Evolutionary conservation across 2,329 filamentous ascomycete species (phyloP).

Genomic region (Seiridium cupressi): DNA sequence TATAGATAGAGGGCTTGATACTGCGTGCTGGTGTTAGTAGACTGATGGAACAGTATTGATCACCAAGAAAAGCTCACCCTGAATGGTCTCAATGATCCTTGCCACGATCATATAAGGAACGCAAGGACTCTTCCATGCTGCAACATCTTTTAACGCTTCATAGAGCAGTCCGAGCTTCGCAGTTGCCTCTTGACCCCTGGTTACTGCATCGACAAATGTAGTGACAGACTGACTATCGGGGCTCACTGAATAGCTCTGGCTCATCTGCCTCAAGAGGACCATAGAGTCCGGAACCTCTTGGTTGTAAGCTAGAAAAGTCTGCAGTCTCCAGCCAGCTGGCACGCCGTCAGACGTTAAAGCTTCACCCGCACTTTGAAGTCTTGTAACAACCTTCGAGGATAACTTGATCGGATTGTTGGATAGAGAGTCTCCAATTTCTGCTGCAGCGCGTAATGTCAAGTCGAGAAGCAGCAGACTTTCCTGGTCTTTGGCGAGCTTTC

Average conservation of each 20-base stretch:
- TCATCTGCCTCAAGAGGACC: slow-evolving; percentile 11
- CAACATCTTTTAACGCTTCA: slow-evolving; percentile 16
- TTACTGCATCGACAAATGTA: slow-evolving; percentile 24
- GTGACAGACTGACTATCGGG: slow-evolving; percentile 19
- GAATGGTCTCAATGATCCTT: slow-evolving; percentile 10
- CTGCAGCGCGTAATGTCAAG: slow-evolving; percentile 19
- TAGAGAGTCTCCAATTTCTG: slow-evolving; percentile 13
- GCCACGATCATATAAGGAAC: slow-evolving; percentile 12
- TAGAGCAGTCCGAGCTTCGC: slow-evolving; percentile 17
- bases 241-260: slow-evolving; percentile 1
- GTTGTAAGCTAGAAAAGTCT: slow-evolving; percentile 24
- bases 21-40: neutral
- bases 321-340: slow-evolving; percentile 25
- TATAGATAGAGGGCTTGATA: neutral
- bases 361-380: slow-evolving; percentile 18
- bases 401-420: slow-evolving; percentile 17
- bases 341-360: slow-evolving; percentile 14
- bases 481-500: slow-evolving; percentile 11
- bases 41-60: too few species aligned
- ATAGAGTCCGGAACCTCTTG: neutral
- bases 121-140: slow-evolving; percentile 17
- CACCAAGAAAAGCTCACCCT: neutral
- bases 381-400: slow-evolving; percentile 15
- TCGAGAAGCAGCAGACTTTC: slow-evolving; percentile 15
- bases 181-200: slow-evolving; percentile 15